A percentile compares a stretch with the other conserved stretches of the same genome.
These are phyloP conservation scores for Angophora floribunda DNA, from an alignment of 345 rosid genomes.

Conservation along the genomic window DNA sequence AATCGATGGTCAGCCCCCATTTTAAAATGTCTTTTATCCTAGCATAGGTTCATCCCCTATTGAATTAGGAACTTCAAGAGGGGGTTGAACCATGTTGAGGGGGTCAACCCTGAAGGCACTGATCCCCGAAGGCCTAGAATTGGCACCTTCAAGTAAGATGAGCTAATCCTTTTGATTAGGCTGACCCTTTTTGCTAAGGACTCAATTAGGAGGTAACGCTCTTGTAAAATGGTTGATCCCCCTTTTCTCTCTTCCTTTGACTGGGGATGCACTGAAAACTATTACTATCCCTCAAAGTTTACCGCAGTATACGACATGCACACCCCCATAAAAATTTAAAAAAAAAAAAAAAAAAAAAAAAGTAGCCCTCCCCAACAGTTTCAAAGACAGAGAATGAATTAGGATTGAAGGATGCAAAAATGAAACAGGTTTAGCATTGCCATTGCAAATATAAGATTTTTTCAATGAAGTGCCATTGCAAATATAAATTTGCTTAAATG, in stretches of 20 bases:
- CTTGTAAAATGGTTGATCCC: neutral
- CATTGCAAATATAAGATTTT: neutral
- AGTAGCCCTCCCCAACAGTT: neutral
- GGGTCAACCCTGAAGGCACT: neutral
- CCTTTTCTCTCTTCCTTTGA: neutral
- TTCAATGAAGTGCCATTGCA: neutral
- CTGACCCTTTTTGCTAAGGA: neutral
- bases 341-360: neutral
- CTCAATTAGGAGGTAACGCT: neutral
- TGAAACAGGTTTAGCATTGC: neutral
- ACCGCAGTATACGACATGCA: neutral
- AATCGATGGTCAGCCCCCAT: neutral
- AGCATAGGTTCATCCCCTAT: neutral
- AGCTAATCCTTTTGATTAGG: neutral
- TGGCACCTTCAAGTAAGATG: neutral
- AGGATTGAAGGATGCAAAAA: neutral
- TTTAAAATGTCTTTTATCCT: neutral
- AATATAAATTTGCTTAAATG: neutral
- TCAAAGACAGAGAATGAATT: neutral
- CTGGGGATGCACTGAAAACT: neutral
- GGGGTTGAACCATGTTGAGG: neutral
- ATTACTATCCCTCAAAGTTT: neutral
- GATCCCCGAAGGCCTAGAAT: neutral
- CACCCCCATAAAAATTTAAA: neutral
- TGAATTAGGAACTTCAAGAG: neutral